Evolutionary conservation across 192 early-diverging fungal species (phyloP), one percentile per base, ranked within the genome.

Genomic region (Dissophora ornata): DNA sequence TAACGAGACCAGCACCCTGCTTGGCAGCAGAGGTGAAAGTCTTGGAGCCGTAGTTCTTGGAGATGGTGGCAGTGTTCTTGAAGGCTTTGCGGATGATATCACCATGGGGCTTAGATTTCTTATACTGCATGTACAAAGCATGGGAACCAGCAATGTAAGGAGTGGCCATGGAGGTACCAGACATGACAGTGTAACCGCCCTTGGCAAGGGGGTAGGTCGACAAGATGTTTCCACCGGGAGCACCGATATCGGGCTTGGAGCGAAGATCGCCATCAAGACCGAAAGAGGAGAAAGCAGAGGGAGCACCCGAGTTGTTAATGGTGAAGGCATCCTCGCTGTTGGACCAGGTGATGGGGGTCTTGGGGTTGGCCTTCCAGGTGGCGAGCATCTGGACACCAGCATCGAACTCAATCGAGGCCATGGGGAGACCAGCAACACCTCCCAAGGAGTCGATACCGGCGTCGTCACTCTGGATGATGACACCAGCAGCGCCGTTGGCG

Each of bases 251-350:
- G 28, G 84, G 84, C 57, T 86, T 86, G 57, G 90, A 81, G 21
- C 71, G 78, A 1, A 90, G 80, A 44, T 90, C 85, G 26, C 86
- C 81, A 24, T 83, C 83, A 5, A 89, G 79, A 9, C 90, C 90
- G 62, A 78, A 88, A 2, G 90, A 90, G 51, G 87, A 88, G 53
- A 90, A 90, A 9, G 46, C 26, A 9, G 88, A 88, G 36, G 85
- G 69, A 38, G 78, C 45, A 2, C 88, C 90, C 49, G 66, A 77
- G 19, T 34, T 44, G 28, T 57, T 30, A 22, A 33, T 30, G 4
- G 10, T 21, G 24, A 56, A 59, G 38, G 47, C 28, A 28, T n/a
- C 25, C 38, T 49, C 9, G 44, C 4, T 16, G 4, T 10, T 57
- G 34, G 26, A 51, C 53, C 61, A 80, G n/a, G 24, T 21, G 13